Conservation (phyloP, 768 basidiomycete species). For the Tulasnella sp. region DNA sequence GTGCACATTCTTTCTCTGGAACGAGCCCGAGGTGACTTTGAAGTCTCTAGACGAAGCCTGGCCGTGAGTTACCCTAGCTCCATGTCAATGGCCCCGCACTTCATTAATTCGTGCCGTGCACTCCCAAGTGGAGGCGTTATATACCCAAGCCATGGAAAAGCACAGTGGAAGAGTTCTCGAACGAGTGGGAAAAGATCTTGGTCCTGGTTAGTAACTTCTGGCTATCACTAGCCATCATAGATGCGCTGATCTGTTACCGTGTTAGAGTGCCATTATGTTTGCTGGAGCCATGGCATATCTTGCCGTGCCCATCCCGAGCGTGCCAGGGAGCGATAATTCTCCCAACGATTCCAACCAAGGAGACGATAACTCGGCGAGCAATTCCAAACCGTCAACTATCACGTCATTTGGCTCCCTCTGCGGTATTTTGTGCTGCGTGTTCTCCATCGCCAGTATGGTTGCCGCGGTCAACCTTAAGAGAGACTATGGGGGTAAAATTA, state of each 20-base stretch:
- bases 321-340: background rate
- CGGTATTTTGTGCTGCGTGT: background rate
- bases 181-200: constrained; percentile 4
- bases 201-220: background rate
- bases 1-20: background rate
- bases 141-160: background rate
- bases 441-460: background rate
- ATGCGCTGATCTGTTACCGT: background rate
- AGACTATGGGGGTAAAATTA: background rate
- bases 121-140: background rate
- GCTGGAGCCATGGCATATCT: background rate
- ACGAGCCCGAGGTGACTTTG: background rate
- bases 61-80: background rate
- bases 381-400: background rate
- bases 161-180: background rate
- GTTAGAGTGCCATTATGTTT: background rate
- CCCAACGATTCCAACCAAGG: too few relatives aligned
- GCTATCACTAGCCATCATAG: background rate
- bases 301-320: background rate
- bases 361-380: too few relatives aligned
- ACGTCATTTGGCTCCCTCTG: background rate
- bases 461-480: background rate
- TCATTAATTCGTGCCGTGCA: background rate
- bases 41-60: background rate
- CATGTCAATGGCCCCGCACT: too few relatives aligned